Percentiles rank a stretch among this genome's conserved stretches.
Evolutionary conservation across 495 filamentous ascomycete genomes (phyloP).

Genomic region (Tuber melanosporum): DNA sequence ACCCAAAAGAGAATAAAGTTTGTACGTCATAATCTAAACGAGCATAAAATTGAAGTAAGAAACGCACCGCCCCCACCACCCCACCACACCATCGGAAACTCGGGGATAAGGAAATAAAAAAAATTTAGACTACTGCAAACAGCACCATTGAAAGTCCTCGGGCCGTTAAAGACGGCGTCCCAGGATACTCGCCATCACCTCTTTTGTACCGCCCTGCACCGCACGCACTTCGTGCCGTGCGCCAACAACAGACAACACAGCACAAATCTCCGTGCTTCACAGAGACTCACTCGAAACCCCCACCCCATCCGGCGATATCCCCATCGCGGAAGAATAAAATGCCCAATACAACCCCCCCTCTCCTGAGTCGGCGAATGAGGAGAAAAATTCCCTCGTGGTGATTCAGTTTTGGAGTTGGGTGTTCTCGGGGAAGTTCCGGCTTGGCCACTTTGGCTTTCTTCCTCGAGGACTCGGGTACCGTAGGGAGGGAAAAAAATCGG

Average conservation of each 20-base stretch:
- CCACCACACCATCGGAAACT: neutral
- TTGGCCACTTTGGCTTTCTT: neutral
- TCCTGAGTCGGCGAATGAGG: neutral
- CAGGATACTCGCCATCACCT: no score
- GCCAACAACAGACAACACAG: neutral
- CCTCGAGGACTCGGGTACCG: no score
- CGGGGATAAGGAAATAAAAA: neutral
- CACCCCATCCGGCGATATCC: neutral
- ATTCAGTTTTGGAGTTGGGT: neutral
- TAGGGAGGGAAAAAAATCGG: no score
- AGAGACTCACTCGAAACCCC: neutral
- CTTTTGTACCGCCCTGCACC: no score
- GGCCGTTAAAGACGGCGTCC: neutral
- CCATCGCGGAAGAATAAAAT: neutral
- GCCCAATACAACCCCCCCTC: neutral
- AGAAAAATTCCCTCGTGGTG: neutral
- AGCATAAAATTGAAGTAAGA: neutral
- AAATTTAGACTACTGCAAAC: neutral
- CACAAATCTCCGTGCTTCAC: neutral
- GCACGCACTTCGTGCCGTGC: neutral
- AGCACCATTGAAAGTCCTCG: neutral
- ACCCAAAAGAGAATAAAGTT: neutral
- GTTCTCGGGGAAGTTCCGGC: neutral
- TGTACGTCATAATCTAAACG: neutral
- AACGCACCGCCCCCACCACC: neutral